These are phyloP conservation scores for Saccharomycopsis sp. DNA, from an alignment of 805 yeast genomes.

Conservation along the genomic window DNA sequence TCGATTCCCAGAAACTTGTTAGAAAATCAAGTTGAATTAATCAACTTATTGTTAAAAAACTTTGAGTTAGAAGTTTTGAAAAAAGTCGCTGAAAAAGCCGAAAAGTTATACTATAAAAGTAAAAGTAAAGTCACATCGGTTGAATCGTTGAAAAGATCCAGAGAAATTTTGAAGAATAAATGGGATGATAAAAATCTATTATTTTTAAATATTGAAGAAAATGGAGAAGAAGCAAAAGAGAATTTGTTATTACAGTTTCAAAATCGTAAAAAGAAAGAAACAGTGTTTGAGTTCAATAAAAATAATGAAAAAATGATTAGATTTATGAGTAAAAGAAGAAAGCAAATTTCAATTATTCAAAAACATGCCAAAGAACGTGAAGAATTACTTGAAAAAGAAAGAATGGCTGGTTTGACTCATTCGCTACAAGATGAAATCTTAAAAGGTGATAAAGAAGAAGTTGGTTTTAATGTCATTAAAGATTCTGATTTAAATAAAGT, in stretches of 20 bases:
- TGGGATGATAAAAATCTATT: constrained; percentile 87
- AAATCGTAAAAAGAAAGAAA: constrained; percentile 66
- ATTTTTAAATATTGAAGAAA: constrained; percentile 63
- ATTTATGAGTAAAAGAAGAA: constrained; percentile 78
- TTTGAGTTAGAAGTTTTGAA: constrained; percentile 57
- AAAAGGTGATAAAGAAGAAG: constrained; percentile 22
- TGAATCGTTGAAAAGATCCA: constrained; percentile 78
- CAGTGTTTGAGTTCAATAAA: constrained; percentile 84
- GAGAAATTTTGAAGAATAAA: constrained; percentile 57
- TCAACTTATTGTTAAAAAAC: constrained; percentile 47
- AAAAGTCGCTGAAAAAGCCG: constrained; percentile 78
- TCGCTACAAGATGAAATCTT: constrained; percentile 64
- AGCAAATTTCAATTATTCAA: constrained; percentile 83
- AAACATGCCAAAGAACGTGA: constrained; percentile 61
- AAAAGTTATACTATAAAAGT: constrained; percentile 75
- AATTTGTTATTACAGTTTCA: constrained; percentile 61
- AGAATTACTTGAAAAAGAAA: constrained; percentile 59
- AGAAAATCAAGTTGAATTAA: constrained; percentile 66
- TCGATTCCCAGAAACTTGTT: constrained; percentile 62
- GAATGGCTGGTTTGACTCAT: constrained; percentile 65
- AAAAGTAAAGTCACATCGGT: constrained; percentile 69
- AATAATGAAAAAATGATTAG: constrained; percentile 61
- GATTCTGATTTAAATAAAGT: constrained; percentile 38
- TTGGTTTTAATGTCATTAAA: constrained; percentile 24
- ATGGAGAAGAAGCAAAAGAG: constrained; percentile 60